Evolutionary conservation across 2,329 filamentous ascomycete species (phyloP).

Genomic region (Calonectria hongkongensis): DNA sequence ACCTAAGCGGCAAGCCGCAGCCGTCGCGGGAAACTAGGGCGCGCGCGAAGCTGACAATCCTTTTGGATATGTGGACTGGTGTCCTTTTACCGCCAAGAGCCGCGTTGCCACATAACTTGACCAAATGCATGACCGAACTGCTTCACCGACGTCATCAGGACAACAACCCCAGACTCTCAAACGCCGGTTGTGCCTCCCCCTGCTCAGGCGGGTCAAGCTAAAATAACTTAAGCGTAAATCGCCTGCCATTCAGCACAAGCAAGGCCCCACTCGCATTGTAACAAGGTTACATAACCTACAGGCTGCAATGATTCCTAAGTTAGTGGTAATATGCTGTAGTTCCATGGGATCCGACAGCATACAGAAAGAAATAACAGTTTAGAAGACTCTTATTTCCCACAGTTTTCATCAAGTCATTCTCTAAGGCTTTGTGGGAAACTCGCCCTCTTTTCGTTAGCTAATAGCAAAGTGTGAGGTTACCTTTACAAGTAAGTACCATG

Average conservation of each 20-base stretch:
- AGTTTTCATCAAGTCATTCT: background rate
- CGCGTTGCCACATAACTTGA: background rate
- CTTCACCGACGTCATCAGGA: background rate
- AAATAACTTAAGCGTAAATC: background rate
- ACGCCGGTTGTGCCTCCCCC: background rate
- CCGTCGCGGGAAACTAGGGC: too few relatives aligned
- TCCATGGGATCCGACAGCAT: background rate
- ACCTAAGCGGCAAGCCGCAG: too few relatives aligned
- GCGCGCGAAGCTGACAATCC: too few relatives aligned
- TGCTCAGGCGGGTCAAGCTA: conserved; percentile 1
- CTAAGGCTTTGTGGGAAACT: background rate
- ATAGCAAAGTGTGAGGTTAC: background rate
- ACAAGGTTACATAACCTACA: background rate
- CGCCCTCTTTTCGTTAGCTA: background rate
- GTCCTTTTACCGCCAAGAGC: background rate
- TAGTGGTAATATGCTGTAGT: background rate
- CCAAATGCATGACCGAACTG: background rate
- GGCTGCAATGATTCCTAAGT: background rate
- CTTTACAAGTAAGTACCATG: too few relatives aligned
- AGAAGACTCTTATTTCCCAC: background rate
- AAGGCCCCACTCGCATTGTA: background rate
- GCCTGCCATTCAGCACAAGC: background rate
- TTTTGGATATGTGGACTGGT: too few relatives aligned
- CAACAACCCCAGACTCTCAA: background rate
- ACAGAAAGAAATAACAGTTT: background rate